phyloP scores from a whole-genome alignment of 2,329 filamentous ascomycete species.

The Fusarium albidum region DNA sequence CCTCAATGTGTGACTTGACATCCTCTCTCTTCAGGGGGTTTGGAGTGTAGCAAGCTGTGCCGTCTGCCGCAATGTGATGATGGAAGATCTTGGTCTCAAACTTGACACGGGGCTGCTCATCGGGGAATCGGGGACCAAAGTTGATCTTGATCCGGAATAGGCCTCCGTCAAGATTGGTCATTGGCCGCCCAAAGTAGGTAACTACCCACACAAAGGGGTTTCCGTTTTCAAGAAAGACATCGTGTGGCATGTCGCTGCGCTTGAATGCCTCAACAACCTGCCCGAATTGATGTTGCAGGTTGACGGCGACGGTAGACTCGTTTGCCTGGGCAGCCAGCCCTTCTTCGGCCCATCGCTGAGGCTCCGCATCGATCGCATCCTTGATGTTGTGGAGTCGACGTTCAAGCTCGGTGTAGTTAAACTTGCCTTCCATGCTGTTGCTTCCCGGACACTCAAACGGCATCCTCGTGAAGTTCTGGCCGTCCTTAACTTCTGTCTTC shows the following conservation, averaged over 20 bases:
- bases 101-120: conserved; percentile 84
- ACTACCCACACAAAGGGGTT: conserved; percentile 92
- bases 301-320: conserved; percentile 80
- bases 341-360: conserved; percentile 72
- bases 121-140: conserved; percentile 86
- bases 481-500: conserved; percentile 68
- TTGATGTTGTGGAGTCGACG: conserved; percentile 74
- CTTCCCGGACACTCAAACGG: conserved; percentile 76
- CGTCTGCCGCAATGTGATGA: conserved; percentile 81
- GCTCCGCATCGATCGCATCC: conserved; percentile 75
- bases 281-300: conserved; percentile 83
- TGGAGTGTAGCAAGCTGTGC: conserved; percentile 83
- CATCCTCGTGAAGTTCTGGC: conserved; percentile 77
- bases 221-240: conserved; percentile 76
- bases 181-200: conserved; percentile 89
- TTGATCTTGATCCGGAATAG: conserved; percentile 82
- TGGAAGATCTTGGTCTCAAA: conserved; percentile 88
- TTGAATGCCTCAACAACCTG: conserved; percentile 82
- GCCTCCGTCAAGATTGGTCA: conserved; percentile 93
- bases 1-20: conserved; percentile 82
- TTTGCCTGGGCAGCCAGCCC: conserved; percentile 69
- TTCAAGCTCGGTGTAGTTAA: conserved; percentile 80
- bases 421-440: conserved; percentile 88
- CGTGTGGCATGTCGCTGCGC: conserved; percentile 73
- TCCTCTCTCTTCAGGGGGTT: conserved; percentile 72